Evolutionary conservation across 345 rosid species (phyloP).

Genomic region (Eucalyptus curtisii): DNA sequence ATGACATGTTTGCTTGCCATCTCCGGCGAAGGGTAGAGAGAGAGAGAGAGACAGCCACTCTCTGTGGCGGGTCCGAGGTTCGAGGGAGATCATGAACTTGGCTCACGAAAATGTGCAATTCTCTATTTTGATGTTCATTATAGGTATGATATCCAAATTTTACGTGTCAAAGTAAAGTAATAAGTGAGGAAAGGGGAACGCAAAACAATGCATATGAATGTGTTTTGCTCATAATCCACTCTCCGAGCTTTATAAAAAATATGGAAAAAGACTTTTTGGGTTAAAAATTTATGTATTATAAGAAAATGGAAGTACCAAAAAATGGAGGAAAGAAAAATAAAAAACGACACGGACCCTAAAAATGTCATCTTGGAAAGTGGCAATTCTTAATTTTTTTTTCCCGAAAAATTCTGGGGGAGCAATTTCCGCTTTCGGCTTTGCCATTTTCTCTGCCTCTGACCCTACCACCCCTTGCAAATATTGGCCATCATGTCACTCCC

Average conservation of each 20-base stretch:
- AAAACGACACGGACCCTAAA: not conserved
- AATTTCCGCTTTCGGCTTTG: not conserved
- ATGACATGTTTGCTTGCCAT: not conserved
- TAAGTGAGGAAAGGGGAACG: not conserved
- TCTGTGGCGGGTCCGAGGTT: not conserved
- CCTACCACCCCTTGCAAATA: not conserved
- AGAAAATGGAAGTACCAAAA: not conserved
- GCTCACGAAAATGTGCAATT: not conserved
- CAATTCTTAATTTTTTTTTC: not conserved
- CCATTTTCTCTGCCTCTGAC: not conserved
- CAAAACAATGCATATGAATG: not conserved
- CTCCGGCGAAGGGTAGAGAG: not conserved
- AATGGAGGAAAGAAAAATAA: not conserved
- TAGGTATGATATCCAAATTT: not conserved
- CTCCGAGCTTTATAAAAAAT: not conserved
- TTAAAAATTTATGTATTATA: not conserved
- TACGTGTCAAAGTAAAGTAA: not conserved
- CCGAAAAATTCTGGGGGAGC: not conserved
- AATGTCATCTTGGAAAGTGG: not conserved
- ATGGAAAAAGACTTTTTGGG: not conserved
- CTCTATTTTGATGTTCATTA: not conserved
- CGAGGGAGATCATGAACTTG: not conserved
- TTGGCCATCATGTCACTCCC: not conserved
- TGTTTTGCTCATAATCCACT: not conserved
- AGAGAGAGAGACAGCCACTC: not conserved